Base-by-base conservation (phyloP, 306 rosid genomes). In the Elaeagnus macrophylla region DNA sequence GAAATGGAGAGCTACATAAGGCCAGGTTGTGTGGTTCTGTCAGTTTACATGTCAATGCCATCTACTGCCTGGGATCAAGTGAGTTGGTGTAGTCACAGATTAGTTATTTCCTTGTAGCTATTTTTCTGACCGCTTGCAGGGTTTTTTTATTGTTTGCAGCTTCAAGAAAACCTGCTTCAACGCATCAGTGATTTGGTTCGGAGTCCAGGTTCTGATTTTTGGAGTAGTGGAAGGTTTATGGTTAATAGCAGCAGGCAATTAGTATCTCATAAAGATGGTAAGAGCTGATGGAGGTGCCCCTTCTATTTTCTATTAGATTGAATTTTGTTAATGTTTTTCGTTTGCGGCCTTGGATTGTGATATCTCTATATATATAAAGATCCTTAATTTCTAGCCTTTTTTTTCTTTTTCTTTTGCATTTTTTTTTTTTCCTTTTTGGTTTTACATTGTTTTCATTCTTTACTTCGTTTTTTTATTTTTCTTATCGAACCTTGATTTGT, bases 1-100 rank as follows among this genome's bases (percentile, higher is more conserved):
- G 95, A 85, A 65, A 83, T 89, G 85, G 95, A 89, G 75, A 89
- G 97, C 77, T 79, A 83, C 87, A 85, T 89, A 61, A 76, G 95
- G 63, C 97, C 97, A 16, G 97, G 97, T 20, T 89, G 97, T 50
- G 97, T 89, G 61, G 74, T 89, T 60, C 73, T 89, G 51, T 81
- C 97, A 58, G 48, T 85, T 72, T 89, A 89, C 77, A 78, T 70
- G 52, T 57, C 94, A 38, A 83, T 85, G 95, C 62, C 95, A 37
- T 59, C 79, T 40, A 61, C 75, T 75, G 74, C 94, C 10, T 89
- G 97, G 97, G 89, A 76, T 53, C 78, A 73, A 59, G 97, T 89
- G 61, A 77, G 97, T 71, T 37, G 61, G 60, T 43, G 59, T 3
- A 65, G 41, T 60, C 57, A 53, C 73, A n/a, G 32, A 40, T 60